A percentile compares a stretch with the other conserved stretches of the same genome.
Evolutionary conservation across 306 rosid genomes (phyloP).

Genomic region (Cucumis melo): DNA sequence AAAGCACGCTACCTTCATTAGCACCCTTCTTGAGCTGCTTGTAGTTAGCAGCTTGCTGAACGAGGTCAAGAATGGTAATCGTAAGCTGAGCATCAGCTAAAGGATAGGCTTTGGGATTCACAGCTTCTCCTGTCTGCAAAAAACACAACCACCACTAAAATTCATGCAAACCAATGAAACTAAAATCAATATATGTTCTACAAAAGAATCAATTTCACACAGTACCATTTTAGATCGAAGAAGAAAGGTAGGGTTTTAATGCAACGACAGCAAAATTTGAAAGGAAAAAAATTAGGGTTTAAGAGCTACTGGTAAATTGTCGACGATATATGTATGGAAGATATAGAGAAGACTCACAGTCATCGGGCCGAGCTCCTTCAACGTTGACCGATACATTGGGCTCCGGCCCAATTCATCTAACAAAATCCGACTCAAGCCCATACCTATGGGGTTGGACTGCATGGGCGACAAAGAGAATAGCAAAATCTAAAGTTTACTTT

Average conservation of each 20-base stretch:
- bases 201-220: neutral
- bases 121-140: constrained; percentile 73
- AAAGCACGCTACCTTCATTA: constrained; percentile 47
- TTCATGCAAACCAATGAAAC: neutral
- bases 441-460: neutral
- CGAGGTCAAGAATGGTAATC: constrained; percentile 69
- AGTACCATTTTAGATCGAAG: constrained; percentile 4
- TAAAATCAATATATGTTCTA: neutral
- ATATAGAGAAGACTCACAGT: neutral
- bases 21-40: constrained; percentile 98
- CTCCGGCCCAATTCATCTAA: neutral
- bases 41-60: constrained; percentile 85
- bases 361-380: neutral
- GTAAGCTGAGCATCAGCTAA: constrained; percentile 76
- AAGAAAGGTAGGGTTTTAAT: constrained; percentile 5
- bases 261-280: neutral
- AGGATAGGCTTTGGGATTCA: constrained; percentile 85
- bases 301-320: neutral
- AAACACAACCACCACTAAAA: neutral
- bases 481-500: no score
- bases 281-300: neutral
- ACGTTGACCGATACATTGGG: neutral
- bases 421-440: neutral
- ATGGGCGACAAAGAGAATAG: no score
- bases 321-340: neutral